Evolutionary conservation across 352 stramenopile genomes (phyloP), one percentile per base, ranked within the genome.

Genomic region (Pythium aquatile): DNA sequence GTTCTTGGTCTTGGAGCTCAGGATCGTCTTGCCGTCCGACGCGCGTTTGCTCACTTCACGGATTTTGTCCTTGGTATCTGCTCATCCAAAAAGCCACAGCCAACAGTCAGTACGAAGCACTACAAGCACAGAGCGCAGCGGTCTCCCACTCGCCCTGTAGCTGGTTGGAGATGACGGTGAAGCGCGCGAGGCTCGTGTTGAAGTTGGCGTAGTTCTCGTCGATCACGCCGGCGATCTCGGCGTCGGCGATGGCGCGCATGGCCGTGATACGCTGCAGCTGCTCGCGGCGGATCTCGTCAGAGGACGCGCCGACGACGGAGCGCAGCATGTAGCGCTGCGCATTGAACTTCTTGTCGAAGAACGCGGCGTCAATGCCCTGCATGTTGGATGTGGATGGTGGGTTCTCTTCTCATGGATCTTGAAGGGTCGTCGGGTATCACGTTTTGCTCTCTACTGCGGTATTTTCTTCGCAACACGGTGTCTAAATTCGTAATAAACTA

Each of bases 301-400:
- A 87, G 3, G 83, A 81, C 16, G 83, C 83, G 10, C 73, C 78
- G 2, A 93, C 79, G 39, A 93, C 75, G 59, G 81, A 89, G 30
- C 78, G 83, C 67, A 95, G 80, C 78, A 93, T 89, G 72, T 93
- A 91, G 51, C 82, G 83, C 47, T 74, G 47, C 42, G 76, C 83
- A 65, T 71, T 93, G 66, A 95, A 95, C 62, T 90, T 90, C 69
- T 93, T 93, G 76, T 92, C 82, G 63, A 87, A 93, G 73, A 92
- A 93, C 58, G 69, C 69, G 11, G 83, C 59, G 64, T 95, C 86
- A 65, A 93, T 93, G 59, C 73, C 73, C 52, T 77, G 77, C 78
- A 88, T 90, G 30, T 5, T 70, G 52, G 32, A 37, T 37, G 20
- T 24, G 20, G 20, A 24, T 24, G 20, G 20, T 24, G 20, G 20